Conservation (phyloP, 1,284 basidiomycete species). For the Pterulicium gracile region DNA sequence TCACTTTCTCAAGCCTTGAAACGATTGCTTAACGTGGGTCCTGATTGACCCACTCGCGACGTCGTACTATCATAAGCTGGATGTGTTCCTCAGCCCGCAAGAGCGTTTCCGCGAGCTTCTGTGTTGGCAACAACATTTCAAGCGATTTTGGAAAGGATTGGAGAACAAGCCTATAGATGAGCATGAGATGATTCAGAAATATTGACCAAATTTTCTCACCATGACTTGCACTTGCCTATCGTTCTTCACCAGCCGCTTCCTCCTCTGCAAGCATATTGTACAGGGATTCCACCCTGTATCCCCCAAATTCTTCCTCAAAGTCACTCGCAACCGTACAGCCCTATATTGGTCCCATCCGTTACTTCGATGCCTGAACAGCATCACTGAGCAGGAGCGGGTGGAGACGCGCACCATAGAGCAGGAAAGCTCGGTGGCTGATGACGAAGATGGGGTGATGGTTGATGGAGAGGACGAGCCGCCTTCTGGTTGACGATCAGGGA, state of each 20-base stretch:
- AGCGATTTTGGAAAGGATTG: slow-evolving; percentile 16
- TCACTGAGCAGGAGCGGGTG: slow-evolving; percentile 8
- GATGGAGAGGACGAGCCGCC: too few species aligned
- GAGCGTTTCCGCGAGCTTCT: slow-evolving; percentile 18
- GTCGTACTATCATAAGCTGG: slow-evolving; percentile 19
- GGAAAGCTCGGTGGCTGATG: too few species aligned
- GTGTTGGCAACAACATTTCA: slow-evolving; percentile 22
- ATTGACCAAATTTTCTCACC: slow-evolving; percentile 11
- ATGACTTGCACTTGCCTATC: slow-evolving; percentile 22
- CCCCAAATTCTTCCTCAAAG: slow-evolving; percentile 20
- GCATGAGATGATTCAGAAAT: slow-evolving; percentile 16
- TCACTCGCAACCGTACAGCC: too few species aligned
- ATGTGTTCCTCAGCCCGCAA: slow-evolving; percentile 13
- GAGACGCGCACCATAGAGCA: too few species aligned
- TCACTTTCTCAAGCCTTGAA: slow-evolving; percentile 20
- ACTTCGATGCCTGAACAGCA: slow-evolving; percentile 13
- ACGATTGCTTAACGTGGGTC: slow-evolving; percentile 22
- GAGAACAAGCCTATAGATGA: slow-evolving; percentile 13
- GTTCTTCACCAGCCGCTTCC: slow-evolving; percentile 19
- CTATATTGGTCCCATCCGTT: slow-evolving; percentile 18
- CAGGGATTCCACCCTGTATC: slow-evolving; percentile 16
- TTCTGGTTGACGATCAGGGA: too few species aligned
- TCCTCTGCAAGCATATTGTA: slow-evolving; percentile 24
- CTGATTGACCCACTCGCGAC: slow-evolving; percentile 20
- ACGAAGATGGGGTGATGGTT: too few species aligned